These are phyloP conservation scores for Aegilops bicornis DNA, from an alignment of 176 grass and related monocot species.

Conservation along the genomic window DNA sequence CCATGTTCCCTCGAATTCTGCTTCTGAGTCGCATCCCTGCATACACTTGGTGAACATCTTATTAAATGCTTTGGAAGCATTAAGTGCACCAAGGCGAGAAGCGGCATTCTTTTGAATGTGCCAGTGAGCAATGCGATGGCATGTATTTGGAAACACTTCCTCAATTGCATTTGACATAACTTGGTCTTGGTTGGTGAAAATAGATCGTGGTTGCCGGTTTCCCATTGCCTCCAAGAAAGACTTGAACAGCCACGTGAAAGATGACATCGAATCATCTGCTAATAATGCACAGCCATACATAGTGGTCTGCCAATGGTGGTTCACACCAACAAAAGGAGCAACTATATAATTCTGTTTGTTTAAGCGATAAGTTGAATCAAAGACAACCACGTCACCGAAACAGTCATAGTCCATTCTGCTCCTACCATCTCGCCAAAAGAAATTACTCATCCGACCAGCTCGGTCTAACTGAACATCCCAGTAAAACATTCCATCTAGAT, in stretches of 20 bases:
- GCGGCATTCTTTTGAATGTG: conserved; percentile 74
- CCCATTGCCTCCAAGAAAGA: conserved; percentile 85
- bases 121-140: conserved; percentile 68
- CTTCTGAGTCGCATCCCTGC: conserved; percentile 65
- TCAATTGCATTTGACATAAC: conserved; percentile 66
- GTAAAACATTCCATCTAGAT: conserved; percentile 74
- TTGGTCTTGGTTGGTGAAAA: conserved; percentile 80
- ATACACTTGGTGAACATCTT: conserved; percentile 70
- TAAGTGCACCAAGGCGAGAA: conserved; percentile 66
- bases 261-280: conserved; percentile 54
- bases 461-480: conserved; percentile 75
- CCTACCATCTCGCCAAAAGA: conserved; percentile 78
- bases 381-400: conserved; percentile 79
- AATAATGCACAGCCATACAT: conserved; percentile 76
- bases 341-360: conserved; percentile 73
- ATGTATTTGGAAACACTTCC: conserved; percentile 56
- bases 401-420: conserved; percentile 68
- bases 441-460: conserved; percentile 59
- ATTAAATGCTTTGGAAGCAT: conserved; percentile 66
- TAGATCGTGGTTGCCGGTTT: conserved; percentile 49
- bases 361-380: conserved; percentile 67
- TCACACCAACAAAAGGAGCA: conserved; percentile 72
- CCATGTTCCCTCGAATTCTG: conserved; percentile 74
- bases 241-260: conserved; percentile 68
- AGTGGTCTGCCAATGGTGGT: conserved; percentile 81